Evolutionary conservation across 805 yeast species (phyloP).

Genomic region (Ogataea trehalophila): DNA sequence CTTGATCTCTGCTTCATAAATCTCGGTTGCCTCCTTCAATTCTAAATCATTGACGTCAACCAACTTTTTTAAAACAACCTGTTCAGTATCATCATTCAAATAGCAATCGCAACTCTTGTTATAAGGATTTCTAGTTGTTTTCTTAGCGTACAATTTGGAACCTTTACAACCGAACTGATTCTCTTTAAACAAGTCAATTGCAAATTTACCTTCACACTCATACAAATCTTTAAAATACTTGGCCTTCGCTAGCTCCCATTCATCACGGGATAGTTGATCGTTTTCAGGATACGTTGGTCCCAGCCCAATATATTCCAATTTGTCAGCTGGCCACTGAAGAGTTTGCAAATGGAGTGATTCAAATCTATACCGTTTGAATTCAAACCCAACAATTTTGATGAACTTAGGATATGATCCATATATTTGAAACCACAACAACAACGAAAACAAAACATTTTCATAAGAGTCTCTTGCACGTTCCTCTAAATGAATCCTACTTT

Average conservation of each 20-base stretch:
- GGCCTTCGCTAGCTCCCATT: constrained; percentile 20
- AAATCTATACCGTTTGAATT: constrained; percentile 64
- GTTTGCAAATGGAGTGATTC: constrained; percentile 49
- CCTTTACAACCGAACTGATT: constrained; percentile 56
- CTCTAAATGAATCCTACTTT: constrained; percentile 43
- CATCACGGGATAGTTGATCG: constrained; percentile 4
- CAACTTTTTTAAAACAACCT: constrained; percentile 12
- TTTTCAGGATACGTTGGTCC: constrained; percentile 44
- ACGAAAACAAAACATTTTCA: constrained; percentile 65
- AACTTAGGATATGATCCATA: constrained; percentile 42
- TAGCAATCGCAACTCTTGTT: constrained; percentile 9
- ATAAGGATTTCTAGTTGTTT: constrained; percentile 52
- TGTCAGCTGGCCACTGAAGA: constrained; percentile 34
- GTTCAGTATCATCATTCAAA: constrained; percentile 5
- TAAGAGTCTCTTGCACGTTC: constrained; percentile 77
- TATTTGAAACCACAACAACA: constrained; percentile 47
- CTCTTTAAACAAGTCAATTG: constrained; percentile 44
- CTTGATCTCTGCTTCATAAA: constrained; percentile 17
- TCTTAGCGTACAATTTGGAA: constrained; percentile 42
- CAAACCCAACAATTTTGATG: constrained; percentile 66
- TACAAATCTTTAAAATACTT: constrained; percentile 45
- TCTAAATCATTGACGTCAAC: constrained; percentile 28
- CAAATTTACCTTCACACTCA: constrained; percentile 46
- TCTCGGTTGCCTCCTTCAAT: constrained; percentile 19
- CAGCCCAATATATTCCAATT: constrained; percentile 49